Evolutionary conservation across 164 flowering plant genomes (phyloP).

Genomic region (Vitis rotundifolia): DNA sequence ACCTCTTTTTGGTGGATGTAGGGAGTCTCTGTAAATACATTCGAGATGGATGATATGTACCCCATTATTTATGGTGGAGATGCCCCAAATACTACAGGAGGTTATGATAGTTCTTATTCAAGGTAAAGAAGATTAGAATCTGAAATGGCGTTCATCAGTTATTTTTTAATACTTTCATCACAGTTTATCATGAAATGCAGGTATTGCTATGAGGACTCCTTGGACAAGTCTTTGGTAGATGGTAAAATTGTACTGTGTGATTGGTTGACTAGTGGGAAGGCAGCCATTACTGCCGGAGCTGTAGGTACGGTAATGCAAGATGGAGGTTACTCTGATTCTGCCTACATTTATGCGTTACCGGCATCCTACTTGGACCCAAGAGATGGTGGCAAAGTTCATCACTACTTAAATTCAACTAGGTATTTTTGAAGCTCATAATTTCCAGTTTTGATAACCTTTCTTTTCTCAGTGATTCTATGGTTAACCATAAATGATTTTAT

Average conservation of each 20-base stretch:
- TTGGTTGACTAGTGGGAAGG: not conserved
- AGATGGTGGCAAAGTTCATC: not conserved
- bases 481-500: too few species aligned
- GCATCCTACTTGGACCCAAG: not conserved
- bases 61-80: conserved; percentile 13
- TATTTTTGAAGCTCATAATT: too few species aligned
- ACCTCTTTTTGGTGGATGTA: not conserved
- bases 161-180: not conserved
- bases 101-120: not conserved
- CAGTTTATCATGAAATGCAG: not conserved
- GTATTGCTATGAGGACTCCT: not conserved
- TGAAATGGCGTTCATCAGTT: too few species aligned
- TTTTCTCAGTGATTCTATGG: too few species aligned
- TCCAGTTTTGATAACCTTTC: too few species aligned
- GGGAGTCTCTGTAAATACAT: conserved; percentile 9
- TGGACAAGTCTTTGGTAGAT: not conserved
- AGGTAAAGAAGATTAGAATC: not conserved
- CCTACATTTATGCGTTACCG: not conserved
- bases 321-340: not conserved
- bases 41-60: conserved; percentile 3
- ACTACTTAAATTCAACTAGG: not conserved
- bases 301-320: not conserved
- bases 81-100: not conserved
- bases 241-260: conserved; percentile 9
- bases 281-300: not conserved